These are phyloP conservation scores for Phialophora verrucosa DNA, from an alignment of 2,329 filamentous ascomycete species.

Conservation along the genomic window DNA sequence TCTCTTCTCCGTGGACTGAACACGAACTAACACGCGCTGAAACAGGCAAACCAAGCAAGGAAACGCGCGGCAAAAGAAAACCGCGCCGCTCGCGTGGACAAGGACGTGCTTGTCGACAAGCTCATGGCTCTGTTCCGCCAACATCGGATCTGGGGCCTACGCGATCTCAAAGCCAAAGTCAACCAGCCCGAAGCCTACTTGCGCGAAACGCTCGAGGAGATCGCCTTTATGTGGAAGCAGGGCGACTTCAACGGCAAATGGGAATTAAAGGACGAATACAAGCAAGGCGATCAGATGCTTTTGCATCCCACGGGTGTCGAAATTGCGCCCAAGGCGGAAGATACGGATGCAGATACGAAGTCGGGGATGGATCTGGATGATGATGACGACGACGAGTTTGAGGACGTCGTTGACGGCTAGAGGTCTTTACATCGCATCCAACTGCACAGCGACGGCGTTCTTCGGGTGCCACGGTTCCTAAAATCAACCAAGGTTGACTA, in stretches of 20 bases:
- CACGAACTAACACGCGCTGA: conserved; percentile 4
- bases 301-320: conserved; percentile 30
- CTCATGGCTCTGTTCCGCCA: conserved; percentile 83
- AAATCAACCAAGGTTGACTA: not conserved
- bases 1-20: not conserved
- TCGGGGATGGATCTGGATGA: conserved; percentile 33
- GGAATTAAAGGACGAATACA: conserved; percentile 45
- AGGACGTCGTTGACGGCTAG: conserved; percentile 31
- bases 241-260: conserved; percentile 42
- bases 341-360: conserved; percentile 37
- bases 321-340: conserved; percentile 37
- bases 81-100: conserved; percentile 88
- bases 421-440: not conserved
- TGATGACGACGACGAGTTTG: conserved; percentile 38
- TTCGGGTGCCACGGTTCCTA: not conserved
- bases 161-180: conserved; percentile 75
- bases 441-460: not conserved
- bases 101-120: conserved; percentile 83
- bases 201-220: conserved; percentile 73
- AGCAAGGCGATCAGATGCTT: conserved; percentile 44
- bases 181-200: conserved; percentile 93
- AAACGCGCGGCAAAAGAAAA: conserved; percentile 65
- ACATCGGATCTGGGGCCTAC: conserved; percentile 94
- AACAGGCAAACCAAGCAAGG: conserved; percentile 43
- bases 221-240: conserved; percentile 38